A percentile compares a stretch with the other conserved stretches of the same genome.
Conservation (phyloP, 2,329 filamentous ascomycete species). For the Aspergillus luchuensis region DNA sequence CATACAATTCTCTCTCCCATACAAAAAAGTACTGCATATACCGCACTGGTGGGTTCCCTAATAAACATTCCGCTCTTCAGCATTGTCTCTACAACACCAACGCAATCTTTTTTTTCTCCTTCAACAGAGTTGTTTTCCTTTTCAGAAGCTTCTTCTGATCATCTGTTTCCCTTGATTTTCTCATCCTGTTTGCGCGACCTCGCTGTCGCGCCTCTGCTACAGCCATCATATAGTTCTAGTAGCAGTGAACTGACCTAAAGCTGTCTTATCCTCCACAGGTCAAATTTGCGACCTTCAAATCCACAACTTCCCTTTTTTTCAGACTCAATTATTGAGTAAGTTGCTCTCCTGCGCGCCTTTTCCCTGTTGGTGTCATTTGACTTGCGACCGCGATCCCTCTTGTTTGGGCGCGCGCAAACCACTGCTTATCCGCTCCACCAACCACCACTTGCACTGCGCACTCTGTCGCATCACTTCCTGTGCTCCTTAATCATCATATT, state of each 20-base stretch:
- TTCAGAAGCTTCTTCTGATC: slow-evolving; percentile 19
- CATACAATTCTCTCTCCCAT: slow-evolving; percentile 38
- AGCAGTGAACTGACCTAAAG: slow-evolving; percentile 13
- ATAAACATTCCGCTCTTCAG: slow-evolving; percentile 30
- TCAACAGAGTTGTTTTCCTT: slow-evolving; percentile 17
- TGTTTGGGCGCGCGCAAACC: slow-evolving; percentile 24
- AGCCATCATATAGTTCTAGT: slow-evolving; percentile 25
- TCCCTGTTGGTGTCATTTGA: slow-evolving; percentile 21
- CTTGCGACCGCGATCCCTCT: slow-evolving; percentile 27
- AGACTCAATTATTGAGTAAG: slow-evolving; percentile 20
- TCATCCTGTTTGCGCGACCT: slow-evolving; percentile 26
- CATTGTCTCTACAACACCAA: slow-evolving; percentile 32
- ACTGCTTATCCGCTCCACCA: slow-evolving; percentile 14
- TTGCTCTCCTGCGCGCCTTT: slow-evolving; percentile 22
- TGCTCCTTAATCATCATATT: slow-evolving; percentile 11
- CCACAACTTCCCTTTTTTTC: slow-evolving; percentile 14
- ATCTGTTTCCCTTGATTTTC: slow-evolving; percentile 26
- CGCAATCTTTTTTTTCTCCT: slow-evolving; percentile 26
- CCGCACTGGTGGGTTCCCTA: slow-evolving; percentile 40
- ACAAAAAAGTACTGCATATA: slow-evolving; percentile 44
- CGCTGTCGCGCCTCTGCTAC: slow-evolving; percentile 26
- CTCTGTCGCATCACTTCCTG: slow-evolving; percentile 12
- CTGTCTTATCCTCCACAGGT: slow-evolving; percentile 18
- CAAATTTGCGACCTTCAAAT: slow-evolving; percentile 15
- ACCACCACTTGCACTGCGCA: slow-evolving; percentile 14